These are phyloP conservation scores for Venturiaceae sp. DNA, from an alignment of 2,329 filamentous ascomycete genomes.

Conservation along the genomic window DNA sequence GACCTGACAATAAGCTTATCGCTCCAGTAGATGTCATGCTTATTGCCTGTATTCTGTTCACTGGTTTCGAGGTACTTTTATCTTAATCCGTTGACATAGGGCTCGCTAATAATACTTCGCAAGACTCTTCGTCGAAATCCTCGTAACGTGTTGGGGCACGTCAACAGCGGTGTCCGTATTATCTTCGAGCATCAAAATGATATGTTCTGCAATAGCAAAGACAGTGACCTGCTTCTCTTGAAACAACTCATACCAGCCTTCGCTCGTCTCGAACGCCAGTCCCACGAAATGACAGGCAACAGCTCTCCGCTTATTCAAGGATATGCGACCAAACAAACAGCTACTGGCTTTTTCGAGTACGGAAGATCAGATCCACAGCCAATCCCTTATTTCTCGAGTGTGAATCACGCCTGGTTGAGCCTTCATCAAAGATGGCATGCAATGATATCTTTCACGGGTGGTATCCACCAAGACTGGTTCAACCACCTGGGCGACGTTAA, in stretches of 20 bases:
- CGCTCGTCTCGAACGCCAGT: not conserved
- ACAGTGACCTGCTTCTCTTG: not conserved
- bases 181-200: not conserved
- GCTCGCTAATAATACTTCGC: not conserved
- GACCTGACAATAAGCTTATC: not conserved
- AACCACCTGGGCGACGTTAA: not conserved
- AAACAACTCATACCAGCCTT: not conserved
- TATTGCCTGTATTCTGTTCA: not conserved
- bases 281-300: not conserved
- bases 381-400: not conserved
- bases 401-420: not conserved
- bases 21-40: not conserved
- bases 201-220: no score
- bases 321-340: not conserved
- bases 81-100: not conserved
- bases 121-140: not conserved
- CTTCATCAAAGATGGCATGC: constrained; percentile 5
- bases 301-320: not conserved
- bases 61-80: not conserved
- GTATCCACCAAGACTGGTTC: not conserved
- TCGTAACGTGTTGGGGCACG: not conserved
- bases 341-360: not conserved
- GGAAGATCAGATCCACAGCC: not conserved
- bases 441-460: not conserved
- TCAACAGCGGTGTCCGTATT: not conserved